Percentiles rank a stretch among this genome's conserved stretches.
Evolutionary conservation across 1,284 basidiomycete genomes (phyloP).

Genomic region (Apiotrichum brassicae): DNA sequence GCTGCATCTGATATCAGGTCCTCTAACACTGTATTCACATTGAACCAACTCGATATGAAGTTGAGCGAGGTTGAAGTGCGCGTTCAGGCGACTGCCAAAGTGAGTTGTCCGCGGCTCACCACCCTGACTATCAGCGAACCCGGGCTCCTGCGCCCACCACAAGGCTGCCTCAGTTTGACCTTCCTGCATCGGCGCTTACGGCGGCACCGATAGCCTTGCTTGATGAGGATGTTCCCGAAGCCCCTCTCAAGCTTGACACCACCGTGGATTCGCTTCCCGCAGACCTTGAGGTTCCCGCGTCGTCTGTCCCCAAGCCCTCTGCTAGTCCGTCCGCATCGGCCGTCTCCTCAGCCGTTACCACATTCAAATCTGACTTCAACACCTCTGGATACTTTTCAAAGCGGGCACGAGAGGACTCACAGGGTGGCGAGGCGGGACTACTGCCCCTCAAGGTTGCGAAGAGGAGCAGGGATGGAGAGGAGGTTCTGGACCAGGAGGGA

Average conservation of each 20-base stretch:
- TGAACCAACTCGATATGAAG: constrained; percentile 17
- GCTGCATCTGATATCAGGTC: constrained; percentile 17
- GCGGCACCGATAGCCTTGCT: constrained; percentile 8
- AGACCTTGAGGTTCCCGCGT: neutral
- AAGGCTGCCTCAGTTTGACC: constrained; percentile 7
- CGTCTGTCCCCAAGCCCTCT: neutral
- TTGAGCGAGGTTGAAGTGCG: constrained; percentile 18
- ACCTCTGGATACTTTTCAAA: constrained; percentile 28
- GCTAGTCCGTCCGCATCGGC: neutral
- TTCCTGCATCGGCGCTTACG: constrained; percentile 5
- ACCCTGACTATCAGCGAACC: constrained; percentile 7
- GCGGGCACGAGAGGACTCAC: constrained; percentile 22
- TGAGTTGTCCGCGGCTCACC: neutral
- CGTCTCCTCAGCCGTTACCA: neutral
- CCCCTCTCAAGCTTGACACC: constrained; percentile 6
- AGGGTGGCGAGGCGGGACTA: constrained; percentile 29
- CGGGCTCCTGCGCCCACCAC: constrained; percentile 10
- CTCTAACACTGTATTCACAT: constrained; percentile 16
- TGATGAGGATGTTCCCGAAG: constrained; percentile 8
- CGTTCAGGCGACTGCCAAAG: constrained; percentile 11
- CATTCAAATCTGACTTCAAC: constrained; percentile 6
- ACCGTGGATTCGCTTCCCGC: neutral
- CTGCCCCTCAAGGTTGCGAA: constrained; percentile 24
- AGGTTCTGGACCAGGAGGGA: constrained; percentile 8
- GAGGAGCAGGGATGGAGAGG: neutral